A percentile compares a stretch with the other conserved stretches of the same genome.
Conservation (phyloP, 1,139 yeast species). For the Candida sojae region DNA sequence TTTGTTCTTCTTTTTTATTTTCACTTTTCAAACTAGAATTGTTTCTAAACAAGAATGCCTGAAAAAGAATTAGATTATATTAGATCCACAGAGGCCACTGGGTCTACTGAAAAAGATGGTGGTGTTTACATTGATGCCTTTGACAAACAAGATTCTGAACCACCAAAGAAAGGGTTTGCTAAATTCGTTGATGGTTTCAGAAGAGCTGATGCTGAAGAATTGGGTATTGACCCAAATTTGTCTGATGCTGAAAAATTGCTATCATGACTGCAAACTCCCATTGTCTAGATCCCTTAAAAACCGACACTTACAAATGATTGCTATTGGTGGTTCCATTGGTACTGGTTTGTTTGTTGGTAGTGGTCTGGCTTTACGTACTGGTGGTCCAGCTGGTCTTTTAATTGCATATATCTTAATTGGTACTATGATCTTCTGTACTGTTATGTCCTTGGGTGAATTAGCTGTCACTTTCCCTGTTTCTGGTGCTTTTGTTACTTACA, state of each 20-base stretch:
- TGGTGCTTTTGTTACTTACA: constrained; percentile 72
- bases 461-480: constrained; percentile 72
- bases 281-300: constrained; percentile 61
- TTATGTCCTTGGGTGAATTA: constrained; percentile 72
- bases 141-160: constrained; percentile 28
- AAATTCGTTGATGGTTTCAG: constrained; percentile 58
- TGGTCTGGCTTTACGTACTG: constrained; percentile 54
- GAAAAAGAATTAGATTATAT: constrained; percentile 46
- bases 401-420: constrained; percentile 57
- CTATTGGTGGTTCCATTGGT: constrained; percentile 87
- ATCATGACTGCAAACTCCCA: constrained; percentile 70
- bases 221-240: constrained; percentile 67
- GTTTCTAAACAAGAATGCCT: constrained; percentile 26
- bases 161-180: constrained; percentile 37
- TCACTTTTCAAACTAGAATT: background rate
- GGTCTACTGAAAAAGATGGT: constrained; percentile 40
- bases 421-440: constrained; percentile 58
- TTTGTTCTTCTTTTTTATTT: background rate
- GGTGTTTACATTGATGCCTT: constrained; percentile 47
- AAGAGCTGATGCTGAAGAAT: constrained; percentile 46
- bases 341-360: constrained; percentile 75
- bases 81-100: constrained; percentile 40
- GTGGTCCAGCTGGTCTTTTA: constrained; percentile 78
- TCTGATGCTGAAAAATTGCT: constrained; percentile 69
- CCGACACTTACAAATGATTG: constrained; percentile 79